Percentiles rank a stretch among this genome's conserved stretches.
Conservation (phyloP, 2,329 filamentous ascomycete species). For the Nothopassalora personata region DNA sequence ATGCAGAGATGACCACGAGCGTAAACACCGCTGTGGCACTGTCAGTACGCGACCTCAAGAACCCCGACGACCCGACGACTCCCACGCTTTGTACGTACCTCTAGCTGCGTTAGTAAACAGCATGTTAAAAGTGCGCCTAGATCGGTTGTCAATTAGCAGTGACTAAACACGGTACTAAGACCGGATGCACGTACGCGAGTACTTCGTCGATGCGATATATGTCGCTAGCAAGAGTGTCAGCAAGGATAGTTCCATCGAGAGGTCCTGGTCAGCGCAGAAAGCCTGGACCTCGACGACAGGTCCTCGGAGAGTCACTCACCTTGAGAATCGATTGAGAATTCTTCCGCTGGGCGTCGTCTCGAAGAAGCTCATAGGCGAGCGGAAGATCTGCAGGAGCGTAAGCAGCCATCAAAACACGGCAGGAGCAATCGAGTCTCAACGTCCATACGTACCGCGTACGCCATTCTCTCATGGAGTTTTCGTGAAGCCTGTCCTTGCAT, state of each 20-base stretch:
- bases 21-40: conserved; percentile 61
- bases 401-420: conserved; percentile 1
- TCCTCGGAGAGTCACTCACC: conserved; percentile 46
- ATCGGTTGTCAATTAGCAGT: conserved; percentile 26
- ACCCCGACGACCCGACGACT: conserved; percentile 1
- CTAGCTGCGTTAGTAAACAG: conserved; percentile 48
- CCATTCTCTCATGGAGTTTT: conserved; percentile 77
- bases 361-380: conserved; percentile 97
- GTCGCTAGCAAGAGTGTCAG: background rate
- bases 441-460: background rate
- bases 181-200: conserved; percentile 55
- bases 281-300: conserved; percentile 1
- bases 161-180: conserved; percentile 3
- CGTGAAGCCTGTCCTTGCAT: conserved; percentile 64
- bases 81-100: conserved; percentile 36
- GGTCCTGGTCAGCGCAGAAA: conserved; percentile 5
- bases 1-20: conserved; percentile 73
- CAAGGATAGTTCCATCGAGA: background rate
- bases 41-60: conserved; percentile 8
- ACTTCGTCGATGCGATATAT: conserved; percentile 66
- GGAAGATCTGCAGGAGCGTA: conserved; percentile 50
- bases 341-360: conserved; percentile 95
- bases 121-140: conserved; percentile 89
- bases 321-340: conserved; percentile 94
- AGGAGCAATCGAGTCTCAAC: background rate